A percentile compares a stretch with the other conserved stretches of the same genome.
phyloP scores from a whole-genome alignment of 441 rosid species.

The Erodium texanum region DNA sequence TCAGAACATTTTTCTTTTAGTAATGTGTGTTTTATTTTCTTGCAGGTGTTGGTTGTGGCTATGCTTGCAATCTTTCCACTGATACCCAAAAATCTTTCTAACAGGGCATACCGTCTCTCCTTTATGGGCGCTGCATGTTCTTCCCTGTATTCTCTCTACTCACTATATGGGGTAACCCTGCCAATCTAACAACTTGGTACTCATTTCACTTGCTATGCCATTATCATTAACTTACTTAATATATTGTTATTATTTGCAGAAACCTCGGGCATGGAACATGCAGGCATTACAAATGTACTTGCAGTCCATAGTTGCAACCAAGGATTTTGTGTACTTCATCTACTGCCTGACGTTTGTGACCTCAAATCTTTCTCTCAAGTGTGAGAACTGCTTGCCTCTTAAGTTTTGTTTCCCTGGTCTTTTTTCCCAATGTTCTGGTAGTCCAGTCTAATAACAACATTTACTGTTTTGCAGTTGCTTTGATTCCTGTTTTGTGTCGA shows the following conservation, averaged over 20 bases:
- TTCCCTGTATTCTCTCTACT: conserved; percentile 67
- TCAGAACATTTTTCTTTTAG: not conserved
- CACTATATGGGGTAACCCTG: conserved; percentile 67
- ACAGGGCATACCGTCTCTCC: conserved; percentile 77
- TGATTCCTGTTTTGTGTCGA: conserved; percentile 80
- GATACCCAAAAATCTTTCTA: conserved; percentile 60
- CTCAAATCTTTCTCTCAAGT: conserved; percentile 76
- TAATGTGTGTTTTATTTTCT: conserved; percentile 15
- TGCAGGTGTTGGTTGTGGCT: conserved; percentile 83
- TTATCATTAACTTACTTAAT: conserved; percentile 13
- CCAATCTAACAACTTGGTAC: conserved; percentile 2
- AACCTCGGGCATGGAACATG: conserved; percentile 81
- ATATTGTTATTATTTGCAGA: conserved; percentile 39
- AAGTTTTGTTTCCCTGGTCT: not conserved
- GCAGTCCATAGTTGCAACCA: conserved; percentile 67
- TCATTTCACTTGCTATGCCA: conserved; percentile 6
- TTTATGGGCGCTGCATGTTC: conserved; percentile 89
- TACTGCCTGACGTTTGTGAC: conserved; percentile 83
- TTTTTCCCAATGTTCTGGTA: not conserved
- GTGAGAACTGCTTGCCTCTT: conserved; percentile 37
- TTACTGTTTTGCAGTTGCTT: conserved; percentile 57
- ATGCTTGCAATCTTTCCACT: conserved; percentile 82
- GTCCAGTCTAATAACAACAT: conserved; percentile 11
- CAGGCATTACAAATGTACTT: conserved; percentile 79
- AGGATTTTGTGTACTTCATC: conserved; percentile 83